These are phyloP conservation scores for Chenopodium formosanum DNA, from an alignment of 148 eudicot genomes.

Conservation along the genomic window DNA sequence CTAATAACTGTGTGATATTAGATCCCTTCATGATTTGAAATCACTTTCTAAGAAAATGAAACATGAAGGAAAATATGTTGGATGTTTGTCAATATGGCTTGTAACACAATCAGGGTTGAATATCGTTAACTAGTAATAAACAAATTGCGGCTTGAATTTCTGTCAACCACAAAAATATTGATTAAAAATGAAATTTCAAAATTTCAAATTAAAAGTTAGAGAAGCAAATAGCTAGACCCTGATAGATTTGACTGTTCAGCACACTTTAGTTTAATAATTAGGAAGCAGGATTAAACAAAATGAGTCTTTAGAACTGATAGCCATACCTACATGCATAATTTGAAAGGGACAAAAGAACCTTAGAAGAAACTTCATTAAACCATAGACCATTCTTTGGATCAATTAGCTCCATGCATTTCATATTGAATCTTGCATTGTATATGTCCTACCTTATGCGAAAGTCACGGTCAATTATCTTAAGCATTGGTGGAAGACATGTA, in stretches of 20 bases:
- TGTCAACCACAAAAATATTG: not conserved
- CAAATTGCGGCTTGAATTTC: not conserved
- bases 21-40: not conserved
- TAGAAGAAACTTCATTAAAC: conserved; percentile 8
- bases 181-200: not conserved
- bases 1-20: not conserved
- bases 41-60: not conserved
- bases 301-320: not conserved
- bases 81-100: not conserved
- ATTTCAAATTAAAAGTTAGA: not conserved
- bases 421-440: not conserved
- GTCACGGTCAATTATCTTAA: conserved; percentile 6
- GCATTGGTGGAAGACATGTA: conserved; percentile 14
- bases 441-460: not conserved
- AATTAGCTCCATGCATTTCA: not conserved
- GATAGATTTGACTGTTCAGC: conserved; percentile 9
- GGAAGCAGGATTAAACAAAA: conserved; percentile 15
- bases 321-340: not conserved
- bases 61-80: not conserved
- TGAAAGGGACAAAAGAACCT: conserved; percentile 27
- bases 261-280: not conserved
- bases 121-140: not conserved
- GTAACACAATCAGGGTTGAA: not conserved
- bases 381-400: conserved; percentile 5
- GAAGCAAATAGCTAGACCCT: not conserved